phyloP scores from a whole-genome alignment of 116 monocot species.

The Dioscorea cayenensis region DNA sequence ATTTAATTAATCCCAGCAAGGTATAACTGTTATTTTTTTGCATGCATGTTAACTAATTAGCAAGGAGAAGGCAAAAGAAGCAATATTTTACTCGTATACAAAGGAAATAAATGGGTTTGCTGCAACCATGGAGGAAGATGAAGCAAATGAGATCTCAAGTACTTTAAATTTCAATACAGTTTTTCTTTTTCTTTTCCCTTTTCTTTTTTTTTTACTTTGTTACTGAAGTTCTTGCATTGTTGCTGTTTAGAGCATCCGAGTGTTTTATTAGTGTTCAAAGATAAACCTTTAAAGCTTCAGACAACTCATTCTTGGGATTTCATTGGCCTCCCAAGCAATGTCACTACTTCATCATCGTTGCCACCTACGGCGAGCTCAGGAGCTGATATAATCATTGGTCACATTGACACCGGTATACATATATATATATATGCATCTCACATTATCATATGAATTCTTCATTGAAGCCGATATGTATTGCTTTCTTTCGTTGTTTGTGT shows the following conservation, averaged over 20 bases:
- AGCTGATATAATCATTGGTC: too few relatives aligned
- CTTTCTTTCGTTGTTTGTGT: too few relatives aligned
- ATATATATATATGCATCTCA: background rate
- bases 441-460: too few relatives aligned
- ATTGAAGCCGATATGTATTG: background rate
- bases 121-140: slow-evolving; percentile 31
- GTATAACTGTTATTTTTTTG: too few relatives aligned
- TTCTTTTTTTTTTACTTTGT: background rate
- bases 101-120: slow-evolving; percentile 38
- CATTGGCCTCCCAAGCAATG: slow-evolving; percentile 32
- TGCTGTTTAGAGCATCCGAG: slow-evolving; percentile 22
- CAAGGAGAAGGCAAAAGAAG: slow-evolving; percentile 29
- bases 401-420: too few relatives aligned
- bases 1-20: too few relatives aligned
- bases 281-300: slow-evolving; percentile 32
- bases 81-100: slow-evolving; percentile 37
- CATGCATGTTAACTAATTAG: background rate
- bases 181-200: background rate
- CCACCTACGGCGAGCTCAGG: slow-evolving; percentile 26
- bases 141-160: slow-evolving; percentile 36
- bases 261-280: slow-evolving; percentile 52
- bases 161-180: background rate
- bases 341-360: slow-evolving; percentile 38
- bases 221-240: too few relatives aligned
- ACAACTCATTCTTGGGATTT: slow-evolving; percentile 70